Base-by-base conservation (phyloP, 352 stramenopile species). In the Thalassiosira livingstoniorum region DNA sequence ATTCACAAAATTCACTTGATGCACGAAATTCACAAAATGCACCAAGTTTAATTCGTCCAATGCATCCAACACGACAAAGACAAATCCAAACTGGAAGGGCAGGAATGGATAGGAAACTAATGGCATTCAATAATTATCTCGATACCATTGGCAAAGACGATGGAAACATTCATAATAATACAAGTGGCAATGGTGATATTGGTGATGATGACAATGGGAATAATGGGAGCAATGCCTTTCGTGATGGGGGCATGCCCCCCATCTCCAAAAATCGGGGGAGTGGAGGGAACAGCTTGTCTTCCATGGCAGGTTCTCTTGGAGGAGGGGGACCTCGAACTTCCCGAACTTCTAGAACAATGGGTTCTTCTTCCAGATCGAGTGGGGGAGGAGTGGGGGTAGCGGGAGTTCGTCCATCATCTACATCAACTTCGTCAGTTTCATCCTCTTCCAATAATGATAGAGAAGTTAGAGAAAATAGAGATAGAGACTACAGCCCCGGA, bases 371-470 rank as follows among this genome's bases (percentile, higher is more conserved):
- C n/a, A n/a, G n/a, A n/a, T 29, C 11, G 11, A 27, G 51, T 60
- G 29, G 54, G n/a, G 21, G 29, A 23, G 54, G 54, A 21, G 29
- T 5, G 4, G 7, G 23, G n/a, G 54, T n/a, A 32, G 37, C 54
- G 7, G 54, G 23, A 10, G 37, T 63, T 63, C 54, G 54, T 63
- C 54, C 54, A n/a, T n/a, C n/a, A n/a, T n/a, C n/a, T n/a, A n/a
- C n/a, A n/a, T n/a, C n/a, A n/a, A n/a, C n/a, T n/a, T n/a, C n/a
- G n/a, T n/a, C n/a, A n/a, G n/a, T n/a, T 63, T n/a, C 47, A 7
- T 37, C 54, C 5, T 23, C 2, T 35, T 11, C 7, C 23, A 37
- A 63, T 18, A 37, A 39, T 34, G 7, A 5, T 35, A 10, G 23
- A 21, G 54, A 4, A 5, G 23, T 39, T 35, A 63, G 4, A 39